Evolutionary conservation across 2,329 filamentous ascomycete species (phyloP).

Genomic region (Chaetomium globosum): DNA sequence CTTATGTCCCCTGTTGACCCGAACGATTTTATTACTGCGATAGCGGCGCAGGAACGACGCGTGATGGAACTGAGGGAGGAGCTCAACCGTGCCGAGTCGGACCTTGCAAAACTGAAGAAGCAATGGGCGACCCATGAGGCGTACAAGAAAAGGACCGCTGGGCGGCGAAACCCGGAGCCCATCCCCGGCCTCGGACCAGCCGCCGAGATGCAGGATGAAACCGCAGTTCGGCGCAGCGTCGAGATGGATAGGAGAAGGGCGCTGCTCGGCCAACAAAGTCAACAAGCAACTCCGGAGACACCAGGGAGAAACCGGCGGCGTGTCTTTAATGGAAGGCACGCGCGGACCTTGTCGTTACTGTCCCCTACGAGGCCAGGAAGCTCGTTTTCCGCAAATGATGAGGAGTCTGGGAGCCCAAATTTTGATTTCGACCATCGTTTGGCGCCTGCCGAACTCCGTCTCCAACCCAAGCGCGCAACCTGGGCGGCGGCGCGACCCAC

Average conservation of each 20-base stretch:
- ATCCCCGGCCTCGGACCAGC: slow-evolving; percentile 50
- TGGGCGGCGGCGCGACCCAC: slow-evolving; percentile 60
- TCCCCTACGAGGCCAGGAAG: slow-evolving; percentile 62
- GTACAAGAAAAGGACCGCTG: slow-evolving; percentile 71
- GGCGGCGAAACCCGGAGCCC: slow-evolving; percentile 65
- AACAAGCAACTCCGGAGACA: slow-evolving; percentile 45
- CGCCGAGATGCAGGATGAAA: slow-evolving; percentile 41
- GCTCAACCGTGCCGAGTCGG: slow-evolving; percentile 76
- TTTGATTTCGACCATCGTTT: slow-evolving; percentile 41
- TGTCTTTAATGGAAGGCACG: slow-evolving; percentile 68
- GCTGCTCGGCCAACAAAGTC: slow-evolving; percentile 53
- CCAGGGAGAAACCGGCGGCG: slow-evolving; percentile 55
- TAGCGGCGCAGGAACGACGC: slow-evolving; percentile 87
- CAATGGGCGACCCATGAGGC: slow-evolving; percentile 80
- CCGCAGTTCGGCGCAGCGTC: slow-evolving; percentile 47
- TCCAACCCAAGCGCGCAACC: slow-evolving; percentile 58
- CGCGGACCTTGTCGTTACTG: slow-evolving; percentile 73
- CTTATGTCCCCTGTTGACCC: slow-evolving; percentile 56
- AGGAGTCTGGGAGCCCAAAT: slow-evolving; percentile 49
- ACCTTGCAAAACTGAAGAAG: slow-evolving; percentile 75
- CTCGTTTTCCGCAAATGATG: slow-evolving; percentile 50
- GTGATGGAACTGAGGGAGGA: slow-evolving; percentile 92
- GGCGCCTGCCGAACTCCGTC: slow-evolving; percentile 42
- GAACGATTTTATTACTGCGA: slow-evolving; percentile 77
- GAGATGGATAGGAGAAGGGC: slow-evolving; percentile 77